Conservation (phyloP, 768 basidiomycete genomes). For the Lentinula guzmanii region DNA sequence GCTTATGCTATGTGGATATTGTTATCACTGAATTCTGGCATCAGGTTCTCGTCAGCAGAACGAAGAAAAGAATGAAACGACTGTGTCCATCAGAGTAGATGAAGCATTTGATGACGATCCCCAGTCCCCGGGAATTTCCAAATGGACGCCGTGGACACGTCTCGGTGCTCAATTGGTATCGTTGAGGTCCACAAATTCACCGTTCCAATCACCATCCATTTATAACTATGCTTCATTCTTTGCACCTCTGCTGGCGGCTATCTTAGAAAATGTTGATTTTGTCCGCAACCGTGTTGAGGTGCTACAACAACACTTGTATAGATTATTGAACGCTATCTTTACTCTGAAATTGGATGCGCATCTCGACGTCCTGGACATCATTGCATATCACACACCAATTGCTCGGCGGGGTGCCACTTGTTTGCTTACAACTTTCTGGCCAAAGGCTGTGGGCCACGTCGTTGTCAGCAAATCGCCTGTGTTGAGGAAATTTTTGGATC, state of each 20-base stretch:
- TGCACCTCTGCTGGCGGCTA: slow-evolving; percentile 54
- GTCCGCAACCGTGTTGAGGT: slow-evolving; percentile 27
- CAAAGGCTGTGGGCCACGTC: slow-evolving; percentile 62
- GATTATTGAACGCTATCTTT: slow-evolving; percentile 48
- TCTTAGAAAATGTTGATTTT: slow-evolving; percentile 53
- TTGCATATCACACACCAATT: slow-evolving; percentile 57
- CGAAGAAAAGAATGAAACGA: slow-evolving; percentile 12
- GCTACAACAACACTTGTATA: slow-evolving; percentile 43
- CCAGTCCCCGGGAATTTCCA: neutral
- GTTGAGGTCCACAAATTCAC: slow-evolving; percentile 48
- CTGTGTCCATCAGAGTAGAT: slow-evolving; percentile 60
- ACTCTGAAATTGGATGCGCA: slow-evolving; percentile 61
- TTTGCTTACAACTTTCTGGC: slow-evolving; percentile 60
- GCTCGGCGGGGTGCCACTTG: slow-evolving; percentile 51
- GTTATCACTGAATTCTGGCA: neutral
- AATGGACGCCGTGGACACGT: slow-evolving; percentile 25
- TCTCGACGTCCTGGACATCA: slow-evolving; percentile 64
- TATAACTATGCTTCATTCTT: slow-evolving; percentile 61
- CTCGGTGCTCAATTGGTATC: slow-evolving; percentile 13
- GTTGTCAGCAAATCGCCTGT: slow-evolving; percentile 42
- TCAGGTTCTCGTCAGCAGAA: neutral
- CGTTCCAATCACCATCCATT: slow-evolving; percentile 45
- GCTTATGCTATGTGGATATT: neutral
- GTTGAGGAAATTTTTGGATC: slow-evolving; percentile 9
- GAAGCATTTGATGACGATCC: slow-evolving; percentile 28